These are phyloP conservation scores for Venturiaceae sp. DNA, from an alignment of 2,329 filamentous ascomycete genomes.

Conservation along the genomic window DNA sequence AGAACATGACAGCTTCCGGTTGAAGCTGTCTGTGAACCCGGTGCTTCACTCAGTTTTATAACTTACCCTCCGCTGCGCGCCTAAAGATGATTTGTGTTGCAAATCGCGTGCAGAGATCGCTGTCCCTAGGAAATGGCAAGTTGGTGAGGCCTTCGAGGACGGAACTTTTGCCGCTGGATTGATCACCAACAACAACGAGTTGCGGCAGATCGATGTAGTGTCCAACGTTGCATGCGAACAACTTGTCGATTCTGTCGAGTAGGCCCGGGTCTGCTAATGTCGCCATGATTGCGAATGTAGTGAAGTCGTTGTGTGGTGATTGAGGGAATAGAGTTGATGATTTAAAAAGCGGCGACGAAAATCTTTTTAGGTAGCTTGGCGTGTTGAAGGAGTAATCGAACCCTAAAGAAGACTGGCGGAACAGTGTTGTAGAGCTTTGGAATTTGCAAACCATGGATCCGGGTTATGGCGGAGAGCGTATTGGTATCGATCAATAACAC, in stretches of 20 bases:
- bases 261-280: neutral
- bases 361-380: no score
- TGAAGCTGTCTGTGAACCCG: no score
- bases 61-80: neutral
- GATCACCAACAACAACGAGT: slow-evolving; percentile 16
- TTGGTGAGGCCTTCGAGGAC: slow-evolving; percentile 12
- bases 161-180: slow-evolving; percentile 15
- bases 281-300: neutral
- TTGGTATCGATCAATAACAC: no score
- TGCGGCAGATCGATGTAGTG: slow-evolving; percentile 19
- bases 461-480: no score
- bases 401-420: no score
- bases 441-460: no score
- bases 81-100: slow-evolving; percentile 11
- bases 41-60: neutral
- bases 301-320: no score
- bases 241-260: slow-evolving; percentile 20
- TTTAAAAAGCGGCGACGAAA: no score
- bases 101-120: slow-evolving; percentile 11
- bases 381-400: no score
- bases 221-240: slow-evolving; percentile 24
- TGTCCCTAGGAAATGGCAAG: slow-evolving; percentile 11
- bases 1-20: no score
- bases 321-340: no score
- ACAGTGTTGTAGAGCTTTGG: no score